These are phyloP conservation scores for Bipolaris oryzae DNA, from an alignment of 2,329 filamentous ascomycete species.

Conservation along the genomic window DNA sequence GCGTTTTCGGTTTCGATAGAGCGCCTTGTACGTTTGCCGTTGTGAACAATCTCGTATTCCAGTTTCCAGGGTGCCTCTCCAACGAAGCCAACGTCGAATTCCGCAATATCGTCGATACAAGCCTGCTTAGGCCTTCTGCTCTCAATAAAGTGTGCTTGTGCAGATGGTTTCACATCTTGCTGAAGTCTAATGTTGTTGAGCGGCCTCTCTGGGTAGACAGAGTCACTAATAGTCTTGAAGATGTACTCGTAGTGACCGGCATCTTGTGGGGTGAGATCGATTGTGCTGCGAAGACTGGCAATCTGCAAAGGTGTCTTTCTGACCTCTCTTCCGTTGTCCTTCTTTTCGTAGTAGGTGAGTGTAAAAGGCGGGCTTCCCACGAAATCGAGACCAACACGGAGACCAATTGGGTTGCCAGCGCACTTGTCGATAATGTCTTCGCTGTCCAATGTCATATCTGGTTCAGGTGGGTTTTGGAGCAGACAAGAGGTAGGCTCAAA, in stretches of 20 bases:
- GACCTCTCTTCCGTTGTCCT: conserved; percentile 59
- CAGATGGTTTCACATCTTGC: conserved; percentile 92
- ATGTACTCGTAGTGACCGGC: conserved; percentile 87
- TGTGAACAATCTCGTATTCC: conserved; percentile 91
- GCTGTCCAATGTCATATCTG: conserved; percentile 72
- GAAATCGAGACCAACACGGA: conserved; percentile 86
- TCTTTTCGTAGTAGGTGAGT: conserved; percentile 76
- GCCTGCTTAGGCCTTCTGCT: conserved; percentile 65
- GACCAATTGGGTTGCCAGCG: conserved; percentile 88
- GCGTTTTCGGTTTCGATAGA: conserved; percentile 67
- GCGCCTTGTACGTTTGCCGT: conserved; percentile 79
- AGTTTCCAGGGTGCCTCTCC: conserved; percentile 88
- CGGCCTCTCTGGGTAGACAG: conserved; percentile 69
- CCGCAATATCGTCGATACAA: conserved; percentile 82
- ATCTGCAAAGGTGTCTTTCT: conserved; percentile 58
- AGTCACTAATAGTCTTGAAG: conserved; percentile 81
- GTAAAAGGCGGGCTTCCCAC: conserved; percentile 90
- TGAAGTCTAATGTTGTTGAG: conserved; percentile 69
- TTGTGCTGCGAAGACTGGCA: conserved; percentile 78
- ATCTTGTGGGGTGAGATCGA: conserved; percentile 79
- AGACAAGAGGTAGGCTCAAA: conserved; percentile 94
- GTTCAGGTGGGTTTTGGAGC: conserved; percentile 87
- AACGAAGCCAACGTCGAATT: conserved; percentile 73
- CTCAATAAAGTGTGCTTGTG: conserved; percentile 73
- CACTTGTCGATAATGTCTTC: conserved; percentile 94